Conservation (phyloP, 768 basidiomycete genomes). For the Gyrodon lividus region DNA sequence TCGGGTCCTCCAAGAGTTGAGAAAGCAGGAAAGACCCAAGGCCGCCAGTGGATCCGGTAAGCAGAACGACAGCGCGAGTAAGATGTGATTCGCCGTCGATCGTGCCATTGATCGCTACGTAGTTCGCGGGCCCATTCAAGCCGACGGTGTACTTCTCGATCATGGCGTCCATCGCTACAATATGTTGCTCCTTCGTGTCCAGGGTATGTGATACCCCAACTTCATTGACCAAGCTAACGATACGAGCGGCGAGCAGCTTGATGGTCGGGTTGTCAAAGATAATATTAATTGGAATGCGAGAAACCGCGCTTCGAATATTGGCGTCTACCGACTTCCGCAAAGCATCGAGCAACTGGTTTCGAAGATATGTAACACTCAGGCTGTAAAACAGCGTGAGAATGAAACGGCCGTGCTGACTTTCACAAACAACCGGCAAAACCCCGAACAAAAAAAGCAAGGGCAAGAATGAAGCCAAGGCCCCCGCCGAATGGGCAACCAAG, state of each 20-base stretch:
- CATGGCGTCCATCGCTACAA: slow-evolving; percentile 32
- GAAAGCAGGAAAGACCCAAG: slow-evolving; percentile 40
- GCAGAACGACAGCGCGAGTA: neutral
- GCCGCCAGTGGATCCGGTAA: slow-evolving; percentile 46
- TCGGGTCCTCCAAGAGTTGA: slow-evolving; percentile 22
- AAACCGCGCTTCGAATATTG: slow-evolving; percentile 18
- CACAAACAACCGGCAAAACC: slow-evolving; percentile 28
- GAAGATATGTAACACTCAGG: slow-evolving; percentile 24
- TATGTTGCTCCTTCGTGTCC: slow-evolving; percentile 1
- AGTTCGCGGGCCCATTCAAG: slow-evolving; percentile 15
- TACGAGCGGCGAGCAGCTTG: neutral
- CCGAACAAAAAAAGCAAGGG: slow-evolving; percentile 25
- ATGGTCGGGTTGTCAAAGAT: slow-evolving; percentile 42
- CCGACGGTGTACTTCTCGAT: slow-evolving; percentile 37
- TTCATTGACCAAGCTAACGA: slow-evolving; percentile 8
- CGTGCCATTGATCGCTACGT: slow-evolving; percentile 10
- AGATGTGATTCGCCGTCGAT: neutral
- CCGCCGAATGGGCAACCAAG: slow-evolving; percentile 4
- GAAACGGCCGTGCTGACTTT: neutral
- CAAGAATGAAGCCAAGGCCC: slow-evolving; percentile 1
- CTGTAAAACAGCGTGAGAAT: slow-evolving; percentile 5
- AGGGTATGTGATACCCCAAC: neutral
- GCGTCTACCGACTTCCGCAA: slow-evolving; percentile 28
- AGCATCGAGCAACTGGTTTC: slow-evolving; percentile 14
- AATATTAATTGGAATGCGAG: slow-evolving; percentile 26